Percentiles rank a stretch among this genome's conserved stretches.
These are phyloP conservation scores for Lepidium africanum DNA, from an alignment of 345 rosid species.

Conservation along the genomic window DNA sequence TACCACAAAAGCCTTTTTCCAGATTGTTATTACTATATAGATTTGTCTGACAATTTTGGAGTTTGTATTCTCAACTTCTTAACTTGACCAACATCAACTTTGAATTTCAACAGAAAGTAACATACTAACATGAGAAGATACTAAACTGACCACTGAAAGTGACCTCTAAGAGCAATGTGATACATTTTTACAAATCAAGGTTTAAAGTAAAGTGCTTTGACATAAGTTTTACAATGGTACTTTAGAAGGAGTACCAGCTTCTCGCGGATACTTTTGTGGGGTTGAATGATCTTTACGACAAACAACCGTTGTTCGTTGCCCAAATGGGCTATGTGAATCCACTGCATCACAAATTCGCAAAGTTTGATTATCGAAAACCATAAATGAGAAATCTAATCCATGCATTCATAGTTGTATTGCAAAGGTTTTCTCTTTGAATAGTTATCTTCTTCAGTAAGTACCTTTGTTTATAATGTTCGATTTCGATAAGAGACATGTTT, in stretches of 20 bases:
- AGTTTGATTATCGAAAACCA: not conserved
- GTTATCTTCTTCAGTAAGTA: not conserved
- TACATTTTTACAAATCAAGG: conserved; percentile 1
- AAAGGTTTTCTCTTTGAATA: not conserved
- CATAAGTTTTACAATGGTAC: conserved; percentile 38
- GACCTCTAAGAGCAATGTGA: not conserved
- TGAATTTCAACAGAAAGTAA: no score
- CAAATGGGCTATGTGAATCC: conserved; percentile 76
- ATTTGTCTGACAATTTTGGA: no score
- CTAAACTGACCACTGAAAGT: not conserved
- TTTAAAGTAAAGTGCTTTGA: not conserved
- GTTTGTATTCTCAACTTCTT: no score
- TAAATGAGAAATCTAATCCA: not conserved
- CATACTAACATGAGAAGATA: no score
- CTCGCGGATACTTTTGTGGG: conserved; percentile 68
- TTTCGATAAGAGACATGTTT: not conserved
- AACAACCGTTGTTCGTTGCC: conserved; percentile 71
- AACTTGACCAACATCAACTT: no score
- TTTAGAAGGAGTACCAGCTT: conserved; percentile 78
- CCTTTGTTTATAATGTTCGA: not conserved
- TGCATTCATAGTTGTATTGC: no score
- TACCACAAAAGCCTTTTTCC: no score
- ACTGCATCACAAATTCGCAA: conserved; percentile 35
- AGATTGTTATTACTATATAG: no score
- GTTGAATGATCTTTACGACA: conserved; percentile 59